Base-by-base conservation (phyloP, 768 basidiomycete genomes). In the Filobasidium floriforme region DNA sequence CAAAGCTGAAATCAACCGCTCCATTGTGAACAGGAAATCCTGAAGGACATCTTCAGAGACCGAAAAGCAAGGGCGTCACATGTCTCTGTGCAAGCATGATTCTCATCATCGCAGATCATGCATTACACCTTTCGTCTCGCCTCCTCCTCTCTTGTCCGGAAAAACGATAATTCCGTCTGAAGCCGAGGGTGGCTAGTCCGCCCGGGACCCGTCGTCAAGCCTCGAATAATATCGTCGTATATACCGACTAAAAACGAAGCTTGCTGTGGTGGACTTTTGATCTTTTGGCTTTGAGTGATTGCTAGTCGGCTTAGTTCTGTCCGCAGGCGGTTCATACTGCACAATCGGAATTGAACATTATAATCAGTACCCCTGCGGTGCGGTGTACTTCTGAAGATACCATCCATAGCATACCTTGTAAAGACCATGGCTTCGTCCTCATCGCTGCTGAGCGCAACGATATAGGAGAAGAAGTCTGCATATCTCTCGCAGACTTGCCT, bases 381-480 rank as follows among this genome's bases (percentile, higher is more conserved):
- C 32, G 32, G 3, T 37, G 32, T 37, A 37, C 4, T 37, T 37
- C 3, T 9, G 32, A 3, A 37, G 32, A 49, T 49, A 22, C 22
- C 46, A 22, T 49, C 4, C 12, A 18, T 22, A 15, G 11, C 75
- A 70, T 73, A 94, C 94, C 92, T 92, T 26, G 88, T 86, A 73
- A 96, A 96, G 57, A 98, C 89, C 92, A 97, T 96, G 10, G 90
- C 90, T 76, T 96, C 93, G 70, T 96, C 91, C 49, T 86, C 87
- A 67, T 89, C 87, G 44, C 84, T 84, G 2, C 89, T 90, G 69
- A 99, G 80, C 32, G 85, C 84, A 24, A 93, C 85, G 69, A 92
- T 86, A 1, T 88, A 86, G 67, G 86, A 87, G 82, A 98, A 98
- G 72, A 96, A 75, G 18, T 81, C 81, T 15, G 87, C 82, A 77